Percentiles rank a stretch among this genome's conserved stretches.
Evolutionary conservation across 202 grass and related monocot species (phyloP).

Genomic region (Carex sylvatica): DNA sequence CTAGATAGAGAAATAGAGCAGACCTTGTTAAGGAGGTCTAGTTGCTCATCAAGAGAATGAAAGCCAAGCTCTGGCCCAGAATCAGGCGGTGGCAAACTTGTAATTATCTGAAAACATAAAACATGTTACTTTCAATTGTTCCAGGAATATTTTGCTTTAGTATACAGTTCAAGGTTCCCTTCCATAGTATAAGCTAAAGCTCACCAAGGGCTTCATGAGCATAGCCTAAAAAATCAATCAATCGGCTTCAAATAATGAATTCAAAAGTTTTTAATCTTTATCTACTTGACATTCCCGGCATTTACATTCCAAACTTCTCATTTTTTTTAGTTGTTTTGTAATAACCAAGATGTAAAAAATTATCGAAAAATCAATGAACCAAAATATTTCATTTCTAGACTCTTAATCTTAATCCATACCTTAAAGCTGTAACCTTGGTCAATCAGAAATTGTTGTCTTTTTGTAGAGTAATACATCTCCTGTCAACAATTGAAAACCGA

Average conservation of each 20-base stretch:
- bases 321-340: not conserved
- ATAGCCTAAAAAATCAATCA: too few species aligned
- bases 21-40: slow-evolving; percentile 59
- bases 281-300: not conserved
- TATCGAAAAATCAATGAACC: not conserved
- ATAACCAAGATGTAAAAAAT: not conserved
- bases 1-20: not conserved
- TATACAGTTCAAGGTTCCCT: too few species aligned
- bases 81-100: slow-evolving; percentile 61
- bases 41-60: slow-evolving; percentile 66
- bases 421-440: slow-evolving; percentile 99
- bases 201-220: too few species aligned
- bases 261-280: not conserved
- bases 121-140: too few species aligned
- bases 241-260: not conserved
- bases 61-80: slow-evolving; percentile 54
- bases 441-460: slow-evolving; percentile 97
- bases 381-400: not conserved
- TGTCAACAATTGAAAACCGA: slow-evolving; percentile 28
- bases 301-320: not conserved
- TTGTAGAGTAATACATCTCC: slow-evolving; percentile 99
- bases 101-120: slow-evolving; percentile 68
- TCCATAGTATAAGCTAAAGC: too few species aligned
- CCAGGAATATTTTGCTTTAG: too few species aligned
- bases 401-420: slow-evolving; percentile 37